These are phyloP conservation scores for Eimeria sp. DNA, from an alignment of 169 alveolate species.

Conservation along the genomic window DNA sequence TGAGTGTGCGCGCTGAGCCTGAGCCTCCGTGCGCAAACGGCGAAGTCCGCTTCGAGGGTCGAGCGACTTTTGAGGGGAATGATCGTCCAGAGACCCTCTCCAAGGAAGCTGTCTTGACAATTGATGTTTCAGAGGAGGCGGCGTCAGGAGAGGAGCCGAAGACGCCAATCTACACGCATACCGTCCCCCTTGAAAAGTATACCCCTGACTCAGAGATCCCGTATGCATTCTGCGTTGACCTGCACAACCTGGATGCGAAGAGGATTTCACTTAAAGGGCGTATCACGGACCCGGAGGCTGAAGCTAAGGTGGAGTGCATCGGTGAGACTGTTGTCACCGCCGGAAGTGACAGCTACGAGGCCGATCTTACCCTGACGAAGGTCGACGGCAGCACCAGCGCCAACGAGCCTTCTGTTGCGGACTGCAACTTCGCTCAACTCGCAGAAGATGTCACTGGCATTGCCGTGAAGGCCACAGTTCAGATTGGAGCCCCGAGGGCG, in stretches of 20 bases:
- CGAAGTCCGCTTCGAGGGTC: conserved; percentile 68
- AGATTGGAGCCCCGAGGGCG: conserved; percentile 1
- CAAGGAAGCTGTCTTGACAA: conserved; percentile 57
- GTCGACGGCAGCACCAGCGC: conserved; percentile 32
- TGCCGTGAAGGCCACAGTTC: conserved; percentile 51
- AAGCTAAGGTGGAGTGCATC: conserved; percentile 61
- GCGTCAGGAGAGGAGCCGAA: conserved; percentile 41
- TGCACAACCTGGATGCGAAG: conserved; percentile 22
- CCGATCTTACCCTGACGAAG: conserved; percentile 69
- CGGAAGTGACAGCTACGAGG: conserved; percentile 72
- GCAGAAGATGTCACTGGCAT: conserved; percentile 49
- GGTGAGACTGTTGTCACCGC: conserved; percentile 73
- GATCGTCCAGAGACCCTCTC: conserved; percentile 37
- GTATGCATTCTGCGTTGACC: conserved; percentile 59
- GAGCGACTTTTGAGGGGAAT: conserved; percentile 50
- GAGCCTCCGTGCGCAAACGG: conserved; percentile 41
- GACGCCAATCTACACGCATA: conserved; percentile 64
- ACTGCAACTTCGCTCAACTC: conserved; percentile 45
- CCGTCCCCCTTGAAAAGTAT: conserved; percentile 21
- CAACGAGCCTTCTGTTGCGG: conserved; percentile 54
- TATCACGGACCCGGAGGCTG: conserved; percentile 22
- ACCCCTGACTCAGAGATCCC: conserved; percentile 53
- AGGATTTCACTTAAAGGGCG: conserved; percentile 62
- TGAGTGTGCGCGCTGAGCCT: conserved; percentile 56
- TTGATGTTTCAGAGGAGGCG: conserved; percentile 60